These are phyloP conservation scores for Termitomyces sp. DNA, from an alignment of 768 basidiomycete genomes.

Conservation along the genomic window DNA sequence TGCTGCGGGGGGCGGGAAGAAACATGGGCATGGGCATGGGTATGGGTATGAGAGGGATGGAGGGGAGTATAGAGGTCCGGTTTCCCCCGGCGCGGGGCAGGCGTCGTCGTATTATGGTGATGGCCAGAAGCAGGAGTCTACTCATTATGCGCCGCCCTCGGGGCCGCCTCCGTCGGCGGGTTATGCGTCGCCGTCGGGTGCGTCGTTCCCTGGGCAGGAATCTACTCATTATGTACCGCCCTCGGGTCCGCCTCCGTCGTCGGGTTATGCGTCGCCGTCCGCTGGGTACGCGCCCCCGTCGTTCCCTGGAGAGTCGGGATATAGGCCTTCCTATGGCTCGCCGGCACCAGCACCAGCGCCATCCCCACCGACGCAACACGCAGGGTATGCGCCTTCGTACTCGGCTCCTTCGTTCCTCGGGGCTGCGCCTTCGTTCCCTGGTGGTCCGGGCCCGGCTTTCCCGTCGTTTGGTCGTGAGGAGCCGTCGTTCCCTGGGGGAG, in stretches of 20 bases:
- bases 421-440: constrained; percentile 15
- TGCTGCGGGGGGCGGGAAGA: constrained; percentile 21
- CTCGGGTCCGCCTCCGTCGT: constrained; percentile 23
- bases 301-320: constrained; percentile 12
- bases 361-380: constrained; percentile 9
- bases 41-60: constrained; percentile 10
- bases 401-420: constrained; percentile 25
- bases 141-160: constrained; percentile 22
- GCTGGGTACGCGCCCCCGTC: constrained; percentile 19
- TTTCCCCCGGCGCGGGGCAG: no score
- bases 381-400: constrained; percentile 30
- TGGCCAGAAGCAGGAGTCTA: not conserved
- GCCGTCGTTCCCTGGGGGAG: constrained; percentile 20
- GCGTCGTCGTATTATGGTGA: constrained; percentile 28
- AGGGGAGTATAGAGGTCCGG: no score
- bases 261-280: constrained; percentile 23
- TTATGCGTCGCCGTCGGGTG: no score
- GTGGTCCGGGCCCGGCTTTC: constrained; percentile 22
- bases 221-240: no score
- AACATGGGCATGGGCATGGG: constrained; percentile 16
- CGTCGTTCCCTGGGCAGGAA: no score
- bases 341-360: constrained; percentile 11
- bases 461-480: constrained; percentile 17
- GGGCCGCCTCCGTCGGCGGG: constrained; percentile 19
- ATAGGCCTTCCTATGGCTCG: constrained; percentile 13